Evolutionary conservation across 1,139 yeast species (phyloP).

Genomic region (Blastobotrys aristatus): DNA sequence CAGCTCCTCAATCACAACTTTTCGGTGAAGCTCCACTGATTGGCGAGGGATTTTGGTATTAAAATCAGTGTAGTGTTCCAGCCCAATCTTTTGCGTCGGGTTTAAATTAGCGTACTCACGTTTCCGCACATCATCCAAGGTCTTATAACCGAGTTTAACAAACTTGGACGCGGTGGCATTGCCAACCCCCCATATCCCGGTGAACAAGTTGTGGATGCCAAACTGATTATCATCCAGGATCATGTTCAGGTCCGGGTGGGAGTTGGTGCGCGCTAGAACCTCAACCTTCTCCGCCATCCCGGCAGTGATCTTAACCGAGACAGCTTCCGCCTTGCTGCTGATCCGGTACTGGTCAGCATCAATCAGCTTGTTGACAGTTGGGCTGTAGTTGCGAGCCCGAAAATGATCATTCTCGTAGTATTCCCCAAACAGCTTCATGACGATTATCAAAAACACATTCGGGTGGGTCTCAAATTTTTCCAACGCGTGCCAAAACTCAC

Average conservation of each 20-base stretch:
- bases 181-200: conserved; percentile 53
- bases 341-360: neutral
- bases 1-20: conserved; percentile 35
- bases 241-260: neutral
- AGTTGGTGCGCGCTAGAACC: neutral
- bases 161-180: conserved; percentile 43
- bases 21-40: conserved; percentile 43
- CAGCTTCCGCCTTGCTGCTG: neutral
- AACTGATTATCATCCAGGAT: neutral
- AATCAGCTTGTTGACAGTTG: neutral
- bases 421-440: neutral
- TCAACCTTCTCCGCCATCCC: conserved; percentile 3
- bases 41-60: conserved; percentile 42
- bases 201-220: conserved; percentile 33
- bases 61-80: conserved; percentile 52
- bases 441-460: conserved; percentile 2
- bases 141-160: conserved; percentile 39
- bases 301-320: neutral
- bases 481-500: neutral
- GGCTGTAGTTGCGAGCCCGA: conserved; percentile 1
- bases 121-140: conserved; percentile 42
- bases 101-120: conserved; percentile 27
- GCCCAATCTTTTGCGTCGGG: conserved; percentile 42
- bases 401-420: conserved; percentile 1
- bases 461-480: neutral